These are phyloP conservation scores for Colletotrichum lentis DNA, from an alignment of 2,329 filamentous ascomycete genomes.

Conservation along the genomic window DNA sequence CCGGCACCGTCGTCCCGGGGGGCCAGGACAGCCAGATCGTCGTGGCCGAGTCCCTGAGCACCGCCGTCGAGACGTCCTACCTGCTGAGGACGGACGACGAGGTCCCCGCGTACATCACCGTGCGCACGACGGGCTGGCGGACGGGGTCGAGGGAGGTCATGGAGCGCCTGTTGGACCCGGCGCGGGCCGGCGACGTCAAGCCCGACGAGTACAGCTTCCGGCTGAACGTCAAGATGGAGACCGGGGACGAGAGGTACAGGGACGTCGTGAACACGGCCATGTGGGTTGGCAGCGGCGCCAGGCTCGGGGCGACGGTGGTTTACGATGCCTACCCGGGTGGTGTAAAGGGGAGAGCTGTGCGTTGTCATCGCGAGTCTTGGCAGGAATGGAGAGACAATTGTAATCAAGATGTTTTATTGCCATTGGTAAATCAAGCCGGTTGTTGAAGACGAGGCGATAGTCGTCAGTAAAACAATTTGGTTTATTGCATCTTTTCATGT, in stretches of 20 bases:
- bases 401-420: too few species aligned
- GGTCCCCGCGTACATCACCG: slow-evolving; percentile 49
- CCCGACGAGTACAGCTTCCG: slow-evolving; percentile 58
- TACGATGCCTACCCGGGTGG: slow-evolving; percentile 37
- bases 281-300: slow-evolving; percentile 60
- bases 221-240: slow-evolving; percentile 60
- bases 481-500: too few species aligned
- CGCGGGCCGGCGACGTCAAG: slow-evolving; percentile 51
- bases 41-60: slow-evolving; percentile 42
- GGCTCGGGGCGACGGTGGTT: slow-evolving; percentile 39
- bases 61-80: slow-evolving; percentile 57
- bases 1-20: slow-evolving; percentile 54
- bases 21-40: slow-evolving; percentile 50
- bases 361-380: too few species aligned
- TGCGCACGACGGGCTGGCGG: slow-evolving; percentile 55
- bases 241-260: slow-evolving; percentile 58
- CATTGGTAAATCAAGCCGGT: too few species aligned
- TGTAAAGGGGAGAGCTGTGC: neutral
- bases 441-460: too few species aligned
- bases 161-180: slow-evolving; percentile 51
- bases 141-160: slow-evolving; percentile 57
- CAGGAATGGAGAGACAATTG: neutral
- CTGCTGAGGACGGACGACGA: slow-evolving; percentile 58
- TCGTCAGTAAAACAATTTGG: too few species aligned
- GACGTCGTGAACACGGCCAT: slow-evolving; percentile 59